Evolutionary conservation across 2,329 filamentous ascomycete genomes (phyloP).

Genomic region (Sclerotinia subarctica): DNA sequence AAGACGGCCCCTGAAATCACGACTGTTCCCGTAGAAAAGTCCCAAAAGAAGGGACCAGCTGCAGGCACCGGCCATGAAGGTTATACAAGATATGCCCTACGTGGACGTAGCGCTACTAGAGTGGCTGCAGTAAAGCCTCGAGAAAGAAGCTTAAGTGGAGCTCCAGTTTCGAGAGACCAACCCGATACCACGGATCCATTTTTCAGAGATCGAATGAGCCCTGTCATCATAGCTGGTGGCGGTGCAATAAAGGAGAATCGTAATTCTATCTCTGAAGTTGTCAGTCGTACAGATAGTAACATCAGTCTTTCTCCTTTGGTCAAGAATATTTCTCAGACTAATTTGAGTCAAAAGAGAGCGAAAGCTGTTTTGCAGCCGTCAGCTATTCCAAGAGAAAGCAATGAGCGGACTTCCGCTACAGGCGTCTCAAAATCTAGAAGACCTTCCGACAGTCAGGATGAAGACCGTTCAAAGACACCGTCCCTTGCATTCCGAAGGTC

Average conservation of each 20-base stretch:
- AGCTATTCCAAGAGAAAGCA: constrained; percentile 44
- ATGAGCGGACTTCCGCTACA: constrained; percentile 25
- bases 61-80: constrained; percentile 95
- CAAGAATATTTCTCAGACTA: constrained; percentile 38
- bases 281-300: constrained; percentile 50
- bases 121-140: constrained; percentile 47
- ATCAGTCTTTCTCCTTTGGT: constrained; percentile 47
- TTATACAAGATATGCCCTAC: constrained; percentile 62
- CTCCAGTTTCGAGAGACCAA: constrained; percentile 51
- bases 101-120: constrained; percentile 62
- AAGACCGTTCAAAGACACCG: constrained; percentile 49
- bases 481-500: constrained; percentile 56
- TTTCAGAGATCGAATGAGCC: constrained; percentile 59
- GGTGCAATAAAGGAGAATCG: constrained; percentile 60
- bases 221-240: constrained; percentile 61
- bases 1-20: constrained; percentile 57
- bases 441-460: constrained; percentile 56
- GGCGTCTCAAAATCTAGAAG: constrained; percentile 28
- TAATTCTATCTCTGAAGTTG: constrained; percentile 51
- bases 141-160: constrained; percentile 38
- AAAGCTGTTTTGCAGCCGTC: constrained; percentile 54
- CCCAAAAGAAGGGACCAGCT: constrained; percentile 69
- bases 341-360: constrained; percentile 38
- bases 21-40: constrained; percentile 53
- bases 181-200: constrained; percentile 53